phyloP scores from a whole-genome alignment of 129 eudicot species.

The Tanacetum coccineum region DNA sequence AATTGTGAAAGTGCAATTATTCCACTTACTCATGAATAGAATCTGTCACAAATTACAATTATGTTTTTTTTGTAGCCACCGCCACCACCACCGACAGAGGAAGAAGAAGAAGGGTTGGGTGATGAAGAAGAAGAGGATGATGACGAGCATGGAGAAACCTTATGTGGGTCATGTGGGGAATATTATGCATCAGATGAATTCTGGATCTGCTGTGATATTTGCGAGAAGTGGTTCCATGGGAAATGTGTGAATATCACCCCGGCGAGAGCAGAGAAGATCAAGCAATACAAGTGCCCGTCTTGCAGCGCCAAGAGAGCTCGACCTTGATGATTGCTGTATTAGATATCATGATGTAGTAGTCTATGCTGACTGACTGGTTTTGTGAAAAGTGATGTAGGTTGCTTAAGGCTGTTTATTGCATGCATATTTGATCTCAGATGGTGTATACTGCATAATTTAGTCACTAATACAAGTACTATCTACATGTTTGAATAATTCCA shows the following conservation, averaged over 20 bases:
- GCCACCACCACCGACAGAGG: not conserved
- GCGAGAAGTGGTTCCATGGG: conserved; percentile 84
- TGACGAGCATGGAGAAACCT: conserved; percentile 22
- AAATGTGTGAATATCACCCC: conserved; percentile 67
- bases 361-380: not conserved
- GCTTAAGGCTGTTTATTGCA: conserved; percentile 11
- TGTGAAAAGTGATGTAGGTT: conserved; percentile 16
- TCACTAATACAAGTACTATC: not conserved
- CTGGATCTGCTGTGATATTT: conserved; percentile 81
- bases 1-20: not conserved
- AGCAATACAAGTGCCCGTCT: conserved; percentile 47
- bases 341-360: not conserved
- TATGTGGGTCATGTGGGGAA: conserved; percentile 71
- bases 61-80: conserved; percentile 7
- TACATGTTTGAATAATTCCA: conserved; percentile 12
- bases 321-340: conserved; percentile 27
- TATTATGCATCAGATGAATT: conserved; percentile 63
- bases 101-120: conserved; percentile 22
- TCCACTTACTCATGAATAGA: not conserved
- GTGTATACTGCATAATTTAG: conserved; percentile 16
- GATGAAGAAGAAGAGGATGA: conserved; percentile 49
- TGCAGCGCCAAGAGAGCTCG: conserved; percentile 45
- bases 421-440: conserved; percentile 12
- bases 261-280: conserved; percentile 45
- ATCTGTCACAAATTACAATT: not conserved